phyloP scores from a whole-genome alignment of 345 rosid genomes.

The Corchorus olitorius region DNA sequence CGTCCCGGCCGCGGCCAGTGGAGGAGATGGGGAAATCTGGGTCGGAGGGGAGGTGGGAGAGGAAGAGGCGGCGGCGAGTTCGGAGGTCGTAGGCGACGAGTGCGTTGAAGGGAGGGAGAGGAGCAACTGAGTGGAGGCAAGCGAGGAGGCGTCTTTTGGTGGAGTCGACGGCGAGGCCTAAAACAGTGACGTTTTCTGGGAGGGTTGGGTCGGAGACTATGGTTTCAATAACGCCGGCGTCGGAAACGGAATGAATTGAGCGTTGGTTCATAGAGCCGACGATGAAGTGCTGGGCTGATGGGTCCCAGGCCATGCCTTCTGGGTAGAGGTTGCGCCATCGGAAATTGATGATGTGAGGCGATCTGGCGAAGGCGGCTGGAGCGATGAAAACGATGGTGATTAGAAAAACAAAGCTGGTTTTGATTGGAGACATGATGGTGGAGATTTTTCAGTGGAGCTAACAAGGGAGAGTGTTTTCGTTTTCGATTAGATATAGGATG shows the following conservation, averaged over 20 bases:
- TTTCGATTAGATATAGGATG: neutral
- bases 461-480: neutral
- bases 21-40: constrained; percentile 24
- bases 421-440: constrained; percentile 27
- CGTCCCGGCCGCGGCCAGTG: constrained; percentile 29
- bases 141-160: constrained; percentile 67
- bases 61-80: constrained; percentile 39
- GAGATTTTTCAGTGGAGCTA: neutral
- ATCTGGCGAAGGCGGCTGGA: constrained; percentile 35
- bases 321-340: constrained; percentile 71
- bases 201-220: constrained; percentile 57
- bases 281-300: constrained; percentile 69
- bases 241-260: constrained; percentile 68
- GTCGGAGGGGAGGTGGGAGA: constrained; percentile 32
- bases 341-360: constrained; percentile 64
- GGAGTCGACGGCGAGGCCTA: constrained; percentile 65
- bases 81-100: constrained; percentile 86
- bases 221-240: constrained; percentile 68
- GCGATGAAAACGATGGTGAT: constrained; percentile 22
- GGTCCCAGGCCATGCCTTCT: constrained; percentile 74
- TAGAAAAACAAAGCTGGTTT: constrained; percentile 2
- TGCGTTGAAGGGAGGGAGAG: constrained; percentile 77
- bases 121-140: constrained; percentile 39
- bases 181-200: constrained; percentile 59
- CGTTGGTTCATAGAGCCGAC: constrained; percentile 74